phyloP scores from a whole-genome alignment of 495 filamentous ascomycete species.

The Cercophora samala region DNA sequence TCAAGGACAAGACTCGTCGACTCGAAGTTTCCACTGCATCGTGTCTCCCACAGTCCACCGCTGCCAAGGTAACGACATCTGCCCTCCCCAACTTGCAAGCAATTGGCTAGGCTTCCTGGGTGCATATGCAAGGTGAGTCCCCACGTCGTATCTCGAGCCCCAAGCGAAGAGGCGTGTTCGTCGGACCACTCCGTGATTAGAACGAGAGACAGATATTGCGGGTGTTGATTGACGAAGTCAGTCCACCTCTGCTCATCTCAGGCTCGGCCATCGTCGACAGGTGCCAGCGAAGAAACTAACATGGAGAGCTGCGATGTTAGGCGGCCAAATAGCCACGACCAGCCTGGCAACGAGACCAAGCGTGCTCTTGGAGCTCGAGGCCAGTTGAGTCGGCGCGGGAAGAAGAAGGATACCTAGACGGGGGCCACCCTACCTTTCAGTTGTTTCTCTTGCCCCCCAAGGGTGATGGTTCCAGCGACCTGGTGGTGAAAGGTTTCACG shows the following conservation, averaged over 20 bases:
- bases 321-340: background rate
- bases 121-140: conserved; percentile 4
- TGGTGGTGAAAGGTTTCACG: background rate
- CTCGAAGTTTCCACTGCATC: background rate
- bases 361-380: background rate
- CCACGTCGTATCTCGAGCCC: background rate
- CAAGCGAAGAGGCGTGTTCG: background rate
- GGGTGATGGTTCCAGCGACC: background rate
- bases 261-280: background rate
- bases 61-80: background rate
- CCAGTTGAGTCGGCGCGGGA: background rate
- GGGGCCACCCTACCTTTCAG: background rate
- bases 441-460: background rate
- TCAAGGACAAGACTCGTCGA: background rate
- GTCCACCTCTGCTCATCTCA: background rate
- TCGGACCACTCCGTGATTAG: background rate
- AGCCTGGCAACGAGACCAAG: background rate
- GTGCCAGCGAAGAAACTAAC: conserved; percentile 1
- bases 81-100: background rate
- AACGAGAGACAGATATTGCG: background rate
- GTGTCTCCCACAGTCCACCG: conserved; percentile 3
- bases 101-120: background rate
- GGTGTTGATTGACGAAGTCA: background rate
- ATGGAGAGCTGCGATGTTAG: background rate
- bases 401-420: background rate